phyloP scores from a whole-genome alignment of 768 basidiomycete genomes.

The Xerocomellus amylosporus region DNA sequence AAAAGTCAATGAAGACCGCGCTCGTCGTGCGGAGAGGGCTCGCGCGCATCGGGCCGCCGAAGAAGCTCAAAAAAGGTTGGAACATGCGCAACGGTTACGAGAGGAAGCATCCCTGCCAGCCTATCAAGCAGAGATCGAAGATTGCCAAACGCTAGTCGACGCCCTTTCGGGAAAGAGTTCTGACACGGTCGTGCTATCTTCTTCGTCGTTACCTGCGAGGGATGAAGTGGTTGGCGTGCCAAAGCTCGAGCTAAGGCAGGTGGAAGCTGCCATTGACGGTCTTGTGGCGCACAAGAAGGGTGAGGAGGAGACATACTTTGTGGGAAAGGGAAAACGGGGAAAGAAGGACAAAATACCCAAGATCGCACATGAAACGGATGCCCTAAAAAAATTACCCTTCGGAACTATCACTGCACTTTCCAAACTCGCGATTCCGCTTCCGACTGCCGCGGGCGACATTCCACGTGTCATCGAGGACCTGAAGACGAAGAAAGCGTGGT shows the following conservation, averaged over 20 bases:
- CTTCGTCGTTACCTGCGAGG: slow-evolving; percentile 38
- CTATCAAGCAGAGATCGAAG: slow-evolving; percentile 90
- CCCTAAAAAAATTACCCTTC: slow-evolving; percentile 66
- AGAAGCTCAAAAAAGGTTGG: slow-evolving; percentile 77
- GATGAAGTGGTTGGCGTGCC: slow-evolving; percentile 61
- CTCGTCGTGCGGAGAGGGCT: slow-evolving; percentile 72
- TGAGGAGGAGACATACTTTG: slow-evolving; percentile 79
- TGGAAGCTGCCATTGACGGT: slow-evolving; percentile 67
- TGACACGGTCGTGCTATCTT: slow-evolving; percentile 43
- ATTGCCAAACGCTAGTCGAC: slow-evolving; percentile 91
- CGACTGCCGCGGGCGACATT: slow-evolving; percentile 70
- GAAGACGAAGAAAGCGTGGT: slow-evolving; percentile 94
- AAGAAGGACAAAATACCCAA: slow-evolving; percentile 53
- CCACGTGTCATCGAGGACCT: slow-evolving; percentile 85
- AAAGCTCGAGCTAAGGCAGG: slow-evolving; percentile 80
- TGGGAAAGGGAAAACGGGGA: slow-evolving; percentile 63
- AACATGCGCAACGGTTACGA: slow-evolving; percentile 72
- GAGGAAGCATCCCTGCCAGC: slow-evolving; percentile 92
- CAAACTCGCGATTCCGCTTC: slow-evolving; percentile 86
- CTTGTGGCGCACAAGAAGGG: slow-evolving; percentile 82
- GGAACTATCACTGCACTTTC: slow-evolving; percentile 86
- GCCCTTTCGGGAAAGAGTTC: slow-evolving; percentile 68
- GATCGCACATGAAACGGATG: slow-evolving; percentile 35
- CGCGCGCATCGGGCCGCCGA: slow-evolving; percentile 74
- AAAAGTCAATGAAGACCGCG: slow-evolving; percentile 87